Evolutionary conservation across 768 basidiomycete species (phyloP).

Genomic region (Tylopilus felleus): DNA sequence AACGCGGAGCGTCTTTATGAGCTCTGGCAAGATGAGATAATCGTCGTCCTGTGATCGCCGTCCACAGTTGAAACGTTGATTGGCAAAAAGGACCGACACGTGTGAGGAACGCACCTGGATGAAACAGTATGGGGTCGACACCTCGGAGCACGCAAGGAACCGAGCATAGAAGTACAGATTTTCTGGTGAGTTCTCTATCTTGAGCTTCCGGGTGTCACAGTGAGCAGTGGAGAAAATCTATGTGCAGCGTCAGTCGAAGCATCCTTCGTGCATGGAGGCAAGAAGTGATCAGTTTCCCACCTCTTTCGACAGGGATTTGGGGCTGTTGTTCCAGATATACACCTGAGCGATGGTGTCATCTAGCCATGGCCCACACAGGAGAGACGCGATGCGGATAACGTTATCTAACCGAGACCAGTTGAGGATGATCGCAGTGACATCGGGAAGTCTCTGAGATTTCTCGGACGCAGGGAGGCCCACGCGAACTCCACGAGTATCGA

Average conservation of each 20-base stretch:
- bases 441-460: conserved; percentile 21
- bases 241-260: not conserved
- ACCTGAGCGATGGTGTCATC: conserved; percentile 46
- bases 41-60: conserved; percentile 56
- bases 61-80: conserved; percentile 6
- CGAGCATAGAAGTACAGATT: conserved; percentile 64
- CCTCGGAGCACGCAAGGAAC: conserved; percentile 53
- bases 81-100: not conserved
- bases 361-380: conserved; percentile 47
- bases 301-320: conserved; percentile 37
- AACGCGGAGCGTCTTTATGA: conserved; percentile 48
- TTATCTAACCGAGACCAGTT: conserved; percentile 70
- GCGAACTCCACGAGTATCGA: conserved; percentile 5
- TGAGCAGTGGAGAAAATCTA: conserved; percentile 42
- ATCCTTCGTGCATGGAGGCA: not conserved
- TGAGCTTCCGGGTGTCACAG: conserved; percentile 44
- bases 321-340: conserved; percentile 64
- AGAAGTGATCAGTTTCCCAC: conserved; percentile 32
- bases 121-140: conserved; percentile 54
- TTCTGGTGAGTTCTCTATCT: conserved; percentile 52
- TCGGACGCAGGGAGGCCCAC: conserved; percentile 7
- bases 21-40: conserved; percentile 56
- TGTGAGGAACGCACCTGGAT: conserved; percentile 45
- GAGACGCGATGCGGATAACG: conserved; percentile 50
- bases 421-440: conserved; percentile 55